Percentiles rank a stretch among this genome's conserved stretches.
These are phyloP conservation scores for Hanseniaspora meyeri DNA, from an alignment of 805 yeast species.

Conservation along the genomic window DNA sequence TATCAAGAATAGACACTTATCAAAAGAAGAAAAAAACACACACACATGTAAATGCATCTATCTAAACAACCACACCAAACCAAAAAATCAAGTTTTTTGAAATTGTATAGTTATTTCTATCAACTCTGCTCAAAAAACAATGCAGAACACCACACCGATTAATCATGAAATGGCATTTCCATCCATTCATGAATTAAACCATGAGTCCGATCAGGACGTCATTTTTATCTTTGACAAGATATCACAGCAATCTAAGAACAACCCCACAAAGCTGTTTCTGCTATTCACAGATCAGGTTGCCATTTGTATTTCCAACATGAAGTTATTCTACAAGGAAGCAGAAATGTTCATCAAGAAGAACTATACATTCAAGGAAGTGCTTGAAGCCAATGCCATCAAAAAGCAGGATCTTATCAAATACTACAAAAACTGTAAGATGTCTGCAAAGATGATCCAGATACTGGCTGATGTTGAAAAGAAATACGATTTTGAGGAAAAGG, in stretches of 20 bases:
- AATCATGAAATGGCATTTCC: not conserved
- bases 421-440: conserved; percentile 11
- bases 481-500: not conserved
- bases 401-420: conserved; percentile 4
- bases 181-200: conserved; percentile 9
- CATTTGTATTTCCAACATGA: conserved; percentile 12
- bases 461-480: not conserved
- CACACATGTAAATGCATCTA: no score
- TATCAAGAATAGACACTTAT: no score
- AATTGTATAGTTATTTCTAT: no score
- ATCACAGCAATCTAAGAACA: not conserved
- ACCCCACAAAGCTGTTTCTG: not conserved
- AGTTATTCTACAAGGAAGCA: not conserved
- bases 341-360: not conserved
- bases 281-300: conserved; percentile 10
- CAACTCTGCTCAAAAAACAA: not conserved
- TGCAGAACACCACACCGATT: not conserved
- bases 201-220: conserved; percentile 1
- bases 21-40: no score
- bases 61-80: no score
- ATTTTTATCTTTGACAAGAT: not conserved
- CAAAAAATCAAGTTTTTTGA: no score
- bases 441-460: conserved; percentile 4
- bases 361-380: not conserved
- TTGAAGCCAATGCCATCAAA: not conserved